Conservation (phyloP, 306 rosid species). For the Amphicarpaea edgeworthii region DNA sequence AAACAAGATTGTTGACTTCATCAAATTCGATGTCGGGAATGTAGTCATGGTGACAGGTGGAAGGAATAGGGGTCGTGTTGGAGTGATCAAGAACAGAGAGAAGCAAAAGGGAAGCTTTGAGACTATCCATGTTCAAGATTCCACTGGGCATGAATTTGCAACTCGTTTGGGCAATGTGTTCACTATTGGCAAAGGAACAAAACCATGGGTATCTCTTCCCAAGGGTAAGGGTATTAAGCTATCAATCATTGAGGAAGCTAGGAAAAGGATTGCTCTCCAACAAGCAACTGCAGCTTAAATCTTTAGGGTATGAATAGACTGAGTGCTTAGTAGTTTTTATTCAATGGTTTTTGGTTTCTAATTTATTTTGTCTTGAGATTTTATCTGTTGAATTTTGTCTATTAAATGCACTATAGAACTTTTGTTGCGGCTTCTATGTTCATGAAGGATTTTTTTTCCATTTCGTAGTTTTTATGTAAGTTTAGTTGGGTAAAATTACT, state of each 20-base stretch:
- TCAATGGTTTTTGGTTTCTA: constrained; percentile 17
- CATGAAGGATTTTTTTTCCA: neutral
- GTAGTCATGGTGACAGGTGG: constrained; percentile 36
- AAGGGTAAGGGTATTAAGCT: constrained; percentile 40
- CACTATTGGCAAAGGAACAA: constrained; percentile 33
- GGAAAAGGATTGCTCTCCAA: constrained; percentile 35
- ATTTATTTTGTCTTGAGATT: neutral
- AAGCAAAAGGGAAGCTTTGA: constrained; percentile 29
- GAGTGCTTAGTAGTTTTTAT: neutral
- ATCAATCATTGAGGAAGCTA: constrained; percentile 37
- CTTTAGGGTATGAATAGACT: neutral
- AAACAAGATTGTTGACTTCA: constrained; percentile 30
- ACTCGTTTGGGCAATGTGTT: constrained; percentile 37
- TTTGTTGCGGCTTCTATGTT: neutral
- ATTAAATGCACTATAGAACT: constrained; percentile 6
- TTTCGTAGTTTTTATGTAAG: neutral
- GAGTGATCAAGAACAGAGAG: constrained; percentile 32
- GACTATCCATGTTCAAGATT: constrained; percentile 36
- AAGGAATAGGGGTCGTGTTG: constrained; percentile 41
- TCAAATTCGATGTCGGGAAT: constrained; percentile 39
- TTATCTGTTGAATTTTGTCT: constrained; percentile 9
- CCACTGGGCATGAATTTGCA: constrained; percentile 36
- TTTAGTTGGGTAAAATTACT: too few relatives aligned
- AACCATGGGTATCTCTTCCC: constrained; percentile 38
- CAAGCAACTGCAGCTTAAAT: constrained; percentile 35